Base-by-base conservation (phyloP, 2,329 filamentous ascomycete genomes). In the Beauveria asiatica region DNA sequence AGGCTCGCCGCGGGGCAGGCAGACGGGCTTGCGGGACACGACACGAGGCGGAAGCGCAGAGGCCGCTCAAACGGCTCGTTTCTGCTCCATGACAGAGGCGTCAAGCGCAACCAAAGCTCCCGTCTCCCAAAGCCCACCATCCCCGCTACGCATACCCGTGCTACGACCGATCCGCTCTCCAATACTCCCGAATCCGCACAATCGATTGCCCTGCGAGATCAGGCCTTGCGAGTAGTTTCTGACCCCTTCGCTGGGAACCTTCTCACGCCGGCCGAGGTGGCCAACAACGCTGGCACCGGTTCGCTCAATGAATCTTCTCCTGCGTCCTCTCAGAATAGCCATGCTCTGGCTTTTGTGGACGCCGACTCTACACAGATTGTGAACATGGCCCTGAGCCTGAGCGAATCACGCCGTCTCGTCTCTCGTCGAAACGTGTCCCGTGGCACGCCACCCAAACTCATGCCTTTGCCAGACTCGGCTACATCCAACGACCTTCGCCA, bases 301-400 rank as follows among this genome's bases (percentile, higher is more conserved):
- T 56, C 56, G 44, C 27, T 56, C 56, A 58, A 64, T 21, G 41
- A 54, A 42, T 37, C 50, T 25, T 56, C 54, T 21, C 59, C 56
- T 21, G 57, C 49, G 21, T 59, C 53, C 21, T 48, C 53, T 6
- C 54, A 59, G 54, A 68, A 65, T 48, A 65, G 67, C n/a, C 61
- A 62, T 37, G 67, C 67, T 42, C 23, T 66, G 63, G 64, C 50
- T 64, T 70, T 72, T 5, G 70, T 89, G 21, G 85, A 91, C 67
- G 80, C 88, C 62, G 92, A 97, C 68, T 88, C 92, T 8, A 84
- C 88, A 4, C 90, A 96, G 72, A 95, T 97, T 64, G 91, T 97
- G 46, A 92, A 92, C 68, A 89, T 97, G 83, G 93, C 93, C 1
- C 75, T 97, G 66, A 94, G 88, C 64, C 75, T 97, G 54, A 96